Percentiles rank a stretch among this genome's conserved stretches.
These are phyloP conservation scores for Aspergillus fischeri DNA, from an alignment of 2,329 filamentous ascomycete genomes.

Conservation along the genomic window DNA sequence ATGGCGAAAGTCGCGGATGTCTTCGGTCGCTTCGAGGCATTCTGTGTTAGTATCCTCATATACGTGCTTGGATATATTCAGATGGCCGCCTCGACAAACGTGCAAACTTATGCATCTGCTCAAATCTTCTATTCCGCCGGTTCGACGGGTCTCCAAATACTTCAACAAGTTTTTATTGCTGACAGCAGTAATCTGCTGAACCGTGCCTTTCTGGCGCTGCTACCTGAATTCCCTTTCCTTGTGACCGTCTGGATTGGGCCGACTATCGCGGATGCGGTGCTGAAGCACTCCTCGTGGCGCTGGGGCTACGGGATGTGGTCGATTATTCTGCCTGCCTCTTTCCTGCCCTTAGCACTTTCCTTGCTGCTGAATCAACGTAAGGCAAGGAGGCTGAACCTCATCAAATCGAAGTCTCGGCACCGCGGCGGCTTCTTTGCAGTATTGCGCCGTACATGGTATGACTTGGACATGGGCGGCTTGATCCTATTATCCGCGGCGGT, in stretches of 20 bases:
- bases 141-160: constrained; percentile 56
- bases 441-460: constrained; percentile 50
- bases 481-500: constrained; percentile 43
- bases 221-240: constrained; percentile 62
- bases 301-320: constrained; percentile 67
- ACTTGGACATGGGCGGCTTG: constrained; percentile 46
- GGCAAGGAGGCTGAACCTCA: constrained; percentile 50
- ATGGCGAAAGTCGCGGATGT: constrained; percentile 65
- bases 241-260: constrained; percentile 62
- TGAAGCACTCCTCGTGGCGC: constrained; percentile 55
- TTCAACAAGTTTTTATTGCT: constrained; percentile 61
- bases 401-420: constrained; percentile 43
- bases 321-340: constrained; percentile 60
- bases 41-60: constrained; percentile 51
- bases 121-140: constrained; percentile 65
- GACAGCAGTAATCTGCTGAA: constrained; percentile 64
- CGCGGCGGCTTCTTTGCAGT: constrained; percentile 35
- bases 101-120: constrained; percentile 51
- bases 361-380: constrained; percentile 58
- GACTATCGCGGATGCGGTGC: constrained; percentile 53
- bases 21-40: constrained; percentile 63
- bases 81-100: constrained; percentile 60
- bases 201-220: constrained; percentile 60
- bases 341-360: constrained; percentile 58
- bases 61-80: constrained; percentile 57